Conservation (phyloP, 768 basidiomycete genomes). For the Leccinum truebloodii region DNA sequence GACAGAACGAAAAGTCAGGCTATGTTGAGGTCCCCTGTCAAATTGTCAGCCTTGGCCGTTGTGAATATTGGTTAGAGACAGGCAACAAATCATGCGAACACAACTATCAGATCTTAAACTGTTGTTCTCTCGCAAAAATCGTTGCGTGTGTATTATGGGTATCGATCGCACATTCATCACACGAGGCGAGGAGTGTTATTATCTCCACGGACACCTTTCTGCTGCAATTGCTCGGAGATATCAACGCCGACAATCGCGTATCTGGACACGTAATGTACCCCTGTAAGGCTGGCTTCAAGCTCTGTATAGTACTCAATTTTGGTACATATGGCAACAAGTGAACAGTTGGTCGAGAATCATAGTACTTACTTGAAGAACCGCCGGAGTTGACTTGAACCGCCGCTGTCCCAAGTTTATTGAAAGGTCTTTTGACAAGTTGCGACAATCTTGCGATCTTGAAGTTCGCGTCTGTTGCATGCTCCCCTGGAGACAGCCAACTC, state of each 20-base stretch:
- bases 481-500: not conserved
- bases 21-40: not conserved
- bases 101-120: not conserved
- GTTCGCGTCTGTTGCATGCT: not conserved
- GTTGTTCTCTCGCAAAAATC: not conserved
- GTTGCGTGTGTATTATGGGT: constrained; percentile 2
- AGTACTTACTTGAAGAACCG: not conserved
- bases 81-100: not conserved
- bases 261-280: constrained; percentile 12
- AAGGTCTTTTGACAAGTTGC: not conserved
- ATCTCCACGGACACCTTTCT: constrained; percentile 5
- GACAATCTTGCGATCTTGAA: not conserved
- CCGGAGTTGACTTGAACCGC: not conserved
- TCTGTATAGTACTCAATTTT: not conserved
- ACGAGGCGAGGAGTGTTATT: not conserved
- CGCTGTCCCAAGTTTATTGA: not conserved
- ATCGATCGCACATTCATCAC: not conserved
- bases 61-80: not conserved
- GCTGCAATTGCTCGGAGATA: constrained; percentile 8
- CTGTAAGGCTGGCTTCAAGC: not conserved
- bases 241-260: constrained; percentile 16
- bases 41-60: not conserved
- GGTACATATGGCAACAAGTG: constrained; percentile 1
- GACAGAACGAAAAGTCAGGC: constrained; percentile 4
- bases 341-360: not conserved